Percentiles rank a stretch among this genome's conserved stretches.
Conservation (phyloP, 1,139 yeast species). For the Taphrina pruni region DNA sequence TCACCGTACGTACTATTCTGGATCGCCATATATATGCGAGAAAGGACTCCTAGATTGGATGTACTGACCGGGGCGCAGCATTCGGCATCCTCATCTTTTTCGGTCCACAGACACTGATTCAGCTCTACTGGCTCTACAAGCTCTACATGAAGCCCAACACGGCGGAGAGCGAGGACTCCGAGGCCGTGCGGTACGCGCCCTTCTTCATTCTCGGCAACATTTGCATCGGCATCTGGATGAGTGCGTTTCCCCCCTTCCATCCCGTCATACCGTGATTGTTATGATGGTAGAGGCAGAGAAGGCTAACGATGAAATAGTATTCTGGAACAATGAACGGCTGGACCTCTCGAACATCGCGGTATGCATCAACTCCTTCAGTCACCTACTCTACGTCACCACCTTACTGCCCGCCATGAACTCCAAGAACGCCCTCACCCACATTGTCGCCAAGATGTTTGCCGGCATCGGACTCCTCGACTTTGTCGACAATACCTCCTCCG, state of each 20-base stretch:
- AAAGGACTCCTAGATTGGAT: no score
- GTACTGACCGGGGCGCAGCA: background rate
- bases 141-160: conserved; percentile 16
- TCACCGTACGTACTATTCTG: conserved; percentile 11
- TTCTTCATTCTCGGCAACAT: conserved; percentile 35
- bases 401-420: conserved; percentile 28
- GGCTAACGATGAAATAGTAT: conserved; percentile 3
- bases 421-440: conserved; percentile 33
- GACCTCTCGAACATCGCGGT: conserved; percentile 29
- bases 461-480: conserved; percentile 36
- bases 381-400: conserved; percentile 32
- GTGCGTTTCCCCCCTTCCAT: background rate
- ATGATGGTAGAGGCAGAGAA: background rate
- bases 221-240: conserved; percentile 34
- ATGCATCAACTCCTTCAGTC: conserved; percentile 37
- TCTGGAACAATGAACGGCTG: conserved; percentile 37
- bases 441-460: conserved; percentile 41
- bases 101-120: conserved; percentile 32
- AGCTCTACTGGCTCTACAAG: conserved; percentile 37
- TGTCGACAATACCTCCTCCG: conserved; percentile 33
- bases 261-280: no score
- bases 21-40: background rate
- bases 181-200: conserved; percentile 32
- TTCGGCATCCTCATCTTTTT: conserved; percentile 31
- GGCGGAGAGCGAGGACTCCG: conserved; percentile 9